Evolutionary conservation across 306 rosid species (phyloP).

Genomic region (Castanospermum australe): DNA sequence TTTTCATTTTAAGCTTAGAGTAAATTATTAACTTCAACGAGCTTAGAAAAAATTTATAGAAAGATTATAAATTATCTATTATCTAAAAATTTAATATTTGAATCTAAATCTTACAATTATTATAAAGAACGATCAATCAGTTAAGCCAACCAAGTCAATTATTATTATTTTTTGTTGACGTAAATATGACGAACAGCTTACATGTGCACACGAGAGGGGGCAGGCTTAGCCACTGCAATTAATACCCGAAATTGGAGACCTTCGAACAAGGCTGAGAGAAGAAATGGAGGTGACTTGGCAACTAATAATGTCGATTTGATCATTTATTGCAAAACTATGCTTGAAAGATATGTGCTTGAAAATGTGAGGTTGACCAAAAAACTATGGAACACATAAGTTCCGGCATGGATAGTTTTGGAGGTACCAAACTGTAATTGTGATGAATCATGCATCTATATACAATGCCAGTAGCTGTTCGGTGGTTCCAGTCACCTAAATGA

Average conservation of each 20-base stretch:
- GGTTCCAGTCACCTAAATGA: not conserved
- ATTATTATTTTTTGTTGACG: constrained; percentile 30
- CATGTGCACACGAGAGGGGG: not conserved
- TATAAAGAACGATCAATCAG: no score
- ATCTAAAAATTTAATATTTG: no score
- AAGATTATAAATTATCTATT: no score
- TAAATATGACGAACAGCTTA: constrained; percentile 47
- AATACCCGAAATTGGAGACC: not conserved
- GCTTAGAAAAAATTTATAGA: no score
- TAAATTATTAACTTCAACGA: no score
- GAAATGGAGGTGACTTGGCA: constrained; percentile 9
- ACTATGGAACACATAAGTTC: not conserved
- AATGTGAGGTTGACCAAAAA: constrained; percentile 32
- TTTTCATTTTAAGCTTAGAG: no score
- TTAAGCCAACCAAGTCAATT: no score
- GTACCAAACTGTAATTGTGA: not conserved
- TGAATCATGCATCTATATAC: not conserved
- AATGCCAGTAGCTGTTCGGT: not conserved
- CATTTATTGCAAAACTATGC: constrained; percentile 8
- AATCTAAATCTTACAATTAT: no score
- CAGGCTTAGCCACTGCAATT: not conserved
- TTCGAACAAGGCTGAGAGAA: not conserved
- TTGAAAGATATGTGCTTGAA: constrained; percentile 19
- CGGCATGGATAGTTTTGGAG: not conserved
- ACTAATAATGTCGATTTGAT: not conserved